Evolutionary conservation across 192 early-diverging fungal species (phyloP), one percentile per base, ranked within the genome.

Genomic region (Coemansia sp.): DNA sequence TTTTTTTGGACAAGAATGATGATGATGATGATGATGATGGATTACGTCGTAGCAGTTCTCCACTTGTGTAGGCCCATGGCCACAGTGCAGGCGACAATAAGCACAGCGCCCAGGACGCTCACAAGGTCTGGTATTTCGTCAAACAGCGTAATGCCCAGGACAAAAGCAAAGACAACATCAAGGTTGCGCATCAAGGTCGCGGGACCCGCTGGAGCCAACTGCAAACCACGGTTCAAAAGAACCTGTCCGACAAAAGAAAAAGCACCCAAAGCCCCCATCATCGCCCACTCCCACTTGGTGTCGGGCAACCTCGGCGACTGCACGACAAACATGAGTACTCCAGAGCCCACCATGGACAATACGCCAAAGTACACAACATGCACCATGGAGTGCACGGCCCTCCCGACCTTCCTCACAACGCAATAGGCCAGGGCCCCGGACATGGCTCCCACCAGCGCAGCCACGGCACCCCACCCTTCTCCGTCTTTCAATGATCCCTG

Each of bases 141-240:
- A 61, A 93, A 89, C 49, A 94, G 61, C 3, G 82, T 65, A 31
- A 91, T 83, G 20, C 91, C 89, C 73, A 93, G 86, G 17, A 89
- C 47, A 76, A 92, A 92, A 15, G 92, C 89, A 83, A 92, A 92
- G 2, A 92, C 90, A 36, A 94, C 86, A 62, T 94, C 92, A 47
- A 91, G 77, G 77, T 90, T 92, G 41, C 93, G 86, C 88, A 93
- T 91, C 76, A 94, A 53, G n/a, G 89, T 87, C 12, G 85, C 91
- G 0, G 89, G 89, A 0, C 92, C 92, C 14, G 90, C 81, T 10
- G 87, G 86, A 8, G 89, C 88, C 64, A 92, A 51, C 80, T 94
- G 93, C 61, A 94, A 57, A 59, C 91, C 91, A 49, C 80, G 75
- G 68, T 93, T 94, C 29, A 93, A 73, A 10, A 93, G 75, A n/a